These are phyloP conservation scores for Sclerotinia subarctica DNA, from an alignment of 2,329 filamentous ascomycete genomes.

Conservation along the genomic window DNA sequence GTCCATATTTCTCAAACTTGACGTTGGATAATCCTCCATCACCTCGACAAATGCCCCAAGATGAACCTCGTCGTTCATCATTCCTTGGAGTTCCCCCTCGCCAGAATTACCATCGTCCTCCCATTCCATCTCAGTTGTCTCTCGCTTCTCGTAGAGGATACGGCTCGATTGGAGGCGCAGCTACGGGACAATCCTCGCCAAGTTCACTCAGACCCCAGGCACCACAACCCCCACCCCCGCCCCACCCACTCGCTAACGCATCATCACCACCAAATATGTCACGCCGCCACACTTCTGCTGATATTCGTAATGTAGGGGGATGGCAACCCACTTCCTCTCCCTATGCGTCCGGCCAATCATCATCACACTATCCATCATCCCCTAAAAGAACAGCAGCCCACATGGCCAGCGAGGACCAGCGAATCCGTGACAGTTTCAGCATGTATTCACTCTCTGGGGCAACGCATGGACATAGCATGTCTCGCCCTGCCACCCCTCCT, in stretches of 20 bases:
- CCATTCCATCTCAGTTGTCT: slow-evolving; percentile 78
- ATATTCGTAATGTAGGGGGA: slow-evolving; percentile 79
- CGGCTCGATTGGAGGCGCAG: slow-evolving; percentile 76
- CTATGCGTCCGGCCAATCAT: slow-evolving; percentile 61
- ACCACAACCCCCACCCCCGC: slow-evolving; percentile 56
- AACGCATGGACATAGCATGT: slow-evolving; percentile 34
- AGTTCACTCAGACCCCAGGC: slow-evolving; percentile 67
- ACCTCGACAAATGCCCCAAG: slow-evolving; percentile 80
- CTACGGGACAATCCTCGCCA: slow-evolving; percentile 66
- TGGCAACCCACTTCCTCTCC: slow-evolving; percentile 67
- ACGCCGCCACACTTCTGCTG: slow-evolving; percentile 88
- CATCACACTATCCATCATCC: slow-evolving; percentile 64
- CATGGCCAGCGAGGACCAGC: slow-evolving; percentile 51
- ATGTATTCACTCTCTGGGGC: slow-evolving; percentile 55
- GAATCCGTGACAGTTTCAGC: slow-evolving; percentile 59
- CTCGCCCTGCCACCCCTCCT: slow-evolving; percentile 38
- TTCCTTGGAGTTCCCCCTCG: slow-evolving; percentile 49
- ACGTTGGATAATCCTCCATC: slow-evolving; percentile 73
- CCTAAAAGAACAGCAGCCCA: slow-evolving; percentile 51
- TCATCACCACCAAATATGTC: slow-evolving; percentile 67
- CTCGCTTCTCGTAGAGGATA: slow-evolving; percentile 69
- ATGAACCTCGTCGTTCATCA: slow-evolving; percentile 75
- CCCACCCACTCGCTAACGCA: slow-evolving; percentile 63
- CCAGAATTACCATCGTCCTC: slow-evolving; percentile 68
- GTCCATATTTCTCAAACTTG: slow-evolving; percentile 61